phyloP scores from a whole-genome alignment of 169 alveolate species.

The Plasmodium fragile region DNA sequence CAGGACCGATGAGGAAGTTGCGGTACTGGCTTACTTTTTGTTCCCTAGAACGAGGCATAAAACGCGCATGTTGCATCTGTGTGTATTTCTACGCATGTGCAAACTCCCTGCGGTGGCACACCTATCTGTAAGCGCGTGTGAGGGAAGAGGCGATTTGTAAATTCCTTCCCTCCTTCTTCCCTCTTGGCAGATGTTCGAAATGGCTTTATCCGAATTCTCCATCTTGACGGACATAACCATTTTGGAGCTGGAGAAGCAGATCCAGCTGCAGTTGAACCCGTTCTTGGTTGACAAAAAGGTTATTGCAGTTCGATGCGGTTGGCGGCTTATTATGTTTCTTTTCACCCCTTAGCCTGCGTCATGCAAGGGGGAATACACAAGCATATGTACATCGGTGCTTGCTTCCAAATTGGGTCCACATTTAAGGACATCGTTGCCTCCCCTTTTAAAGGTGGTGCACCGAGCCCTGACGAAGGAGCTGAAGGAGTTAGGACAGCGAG shows the following conservation, averaged over 20 bases:
- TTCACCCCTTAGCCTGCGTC: not conserved
- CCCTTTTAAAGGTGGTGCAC: conserved; percentile 28
- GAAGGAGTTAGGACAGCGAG: conserved; percentile 44
- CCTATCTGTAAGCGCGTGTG: not conserved
- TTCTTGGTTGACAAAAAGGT: conserved; percentile 66
- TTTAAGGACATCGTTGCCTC: not conserved
- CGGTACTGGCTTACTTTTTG: conserved; percentile 14
- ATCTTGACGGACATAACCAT: conserved; percentile 70
- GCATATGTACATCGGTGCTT: not conserved
- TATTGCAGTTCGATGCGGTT: not conserved
- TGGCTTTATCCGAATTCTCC: conserved; percentile 62
- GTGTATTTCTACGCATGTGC: not conserved
- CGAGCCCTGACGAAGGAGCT: conserved; percentile 35
- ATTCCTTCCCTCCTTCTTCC: not conserved
- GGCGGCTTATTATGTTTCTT: not conserved
- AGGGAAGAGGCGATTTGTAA: not conserved
- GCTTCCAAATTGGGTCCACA: not conserved
- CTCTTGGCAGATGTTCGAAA: conserved; percentile 58
- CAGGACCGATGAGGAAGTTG: conserved; percentile 72
- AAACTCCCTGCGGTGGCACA: not conserved
- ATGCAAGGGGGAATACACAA: not conserved
- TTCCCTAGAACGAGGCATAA: not conserved
- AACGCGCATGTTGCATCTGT: not conserved
- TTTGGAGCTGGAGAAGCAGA: conserved; percentile 60
- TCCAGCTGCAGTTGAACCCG: conserved; percentile 62